Evolutionary conservation across 2,329 filamentous ascomycete species (phyloP).

Genomic region (Colletotrichum liriopes): DNA sequence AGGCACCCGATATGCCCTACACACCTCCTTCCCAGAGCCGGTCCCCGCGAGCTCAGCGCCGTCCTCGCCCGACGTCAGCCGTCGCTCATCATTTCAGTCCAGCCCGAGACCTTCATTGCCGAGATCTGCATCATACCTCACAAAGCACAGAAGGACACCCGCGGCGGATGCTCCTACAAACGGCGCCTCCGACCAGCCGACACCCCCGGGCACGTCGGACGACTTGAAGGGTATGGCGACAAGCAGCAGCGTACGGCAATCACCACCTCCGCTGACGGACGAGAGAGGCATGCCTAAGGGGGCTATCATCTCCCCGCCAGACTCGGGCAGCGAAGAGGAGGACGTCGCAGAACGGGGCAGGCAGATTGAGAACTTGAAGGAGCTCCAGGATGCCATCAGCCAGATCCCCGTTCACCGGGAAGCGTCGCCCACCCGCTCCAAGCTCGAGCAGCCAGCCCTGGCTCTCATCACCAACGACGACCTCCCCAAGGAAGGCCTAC

Average conservation of each 20-base stretch:
- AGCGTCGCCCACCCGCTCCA: constrained; percentile 65
- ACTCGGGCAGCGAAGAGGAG: constrained; percentile 90
- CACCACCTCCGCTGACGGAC: constrained; percentile 85
- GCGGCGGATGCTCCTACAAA: constrained; percentile 55
- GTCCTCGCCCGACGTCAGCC: constrained; percentile 70
- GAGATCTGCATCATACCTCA: constrained; percentile 77
- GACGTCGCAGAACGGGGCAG: constrained; percentile 62
- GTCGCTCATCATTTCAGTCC: constrained; percentile 71
- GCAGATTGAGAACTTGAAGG: constrained; percentile 69
- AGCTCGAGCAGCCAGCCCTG: constrained; percentile 46
- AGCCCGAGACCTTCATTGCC: constrained; percentile 70
- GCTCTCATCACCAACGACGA: constrained; percentile 48
- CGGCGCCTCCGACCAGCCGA: constrained; percentile 57
- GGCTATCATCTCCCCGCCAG: constrained; percentile 91
- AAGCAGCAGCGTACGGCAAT: constrained; percentile 81
- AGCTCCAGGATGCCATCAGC: constrained; percentile 87
- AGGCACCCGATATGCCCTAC: constrained; percentile 81
- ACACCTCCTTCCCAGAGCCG: constrained; percentile 79
- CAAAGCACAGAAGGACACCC: constrained; percentile 73
- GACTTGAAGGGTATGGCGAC: constrained; percentile 63
- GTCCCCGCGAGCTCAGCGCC: constrained; percentile 73
- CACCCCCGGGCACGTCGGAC: constrained; percentile 66
- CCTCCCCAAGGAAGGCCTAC: constrained; percentile 54
- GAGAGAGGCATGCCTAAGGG: constrained; percentile 82
- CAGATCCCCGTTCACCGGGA: constrained; percentile 79